These are phyloP conservation scores for Kazachstania africana DNA, from an alignment of 805 yeast genomes.

Conservation along the genomic window DNA sequence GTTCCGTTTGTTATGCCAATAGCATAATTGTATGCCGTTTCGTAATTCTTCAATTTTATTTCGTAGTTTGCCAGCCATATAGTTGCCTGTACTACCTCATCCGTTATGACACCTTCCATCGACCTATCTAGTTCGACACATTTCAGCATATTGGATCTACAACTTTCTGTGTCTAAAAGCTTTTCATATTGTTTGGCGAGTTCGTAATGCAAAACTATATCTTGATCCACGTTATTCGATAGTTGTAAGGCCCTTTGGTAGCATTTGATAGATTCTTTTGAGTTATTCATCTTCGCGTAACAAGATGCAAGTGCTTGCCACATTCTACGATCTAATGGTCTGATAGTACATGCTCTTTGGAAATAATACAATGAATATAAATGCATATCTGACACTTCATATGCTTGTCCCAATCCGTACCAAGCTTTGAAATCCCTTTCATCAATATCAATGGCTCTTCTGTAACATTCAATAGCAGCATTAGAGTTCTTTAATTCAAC, in stretches of 20 bases:
- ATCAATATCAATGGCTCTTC: slow-evolving; percentile 86
- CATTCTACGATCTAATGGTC: slow-evolving; percentile 84
- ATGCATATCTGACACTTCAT: slow-evolving; percentile 93
- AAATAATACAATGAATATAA: slow-evolving; percentile 84
- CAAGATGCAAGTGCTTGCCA: slow-evolving; percentile 94
- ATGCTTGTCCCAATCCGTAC: slow-evolving; percentile 98
- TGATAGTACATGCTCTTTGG: slow-evolving; percentile 79
- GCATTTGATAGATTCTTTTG: slow-evolving; percentile 64
- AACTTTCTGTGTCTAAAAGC: slow-evolving; percentile 38
- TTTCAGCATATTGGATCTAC: slow-evolving; percentile 48
- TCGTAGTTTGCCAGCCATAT: slow-evolving; percentile 78
- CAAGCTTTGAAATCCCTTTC: slow-evolving; percentile 89
- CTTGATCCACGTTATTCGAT: slow-evolving; percentile 41
- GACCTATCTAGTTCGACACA: slow-evolving; percentile 48
- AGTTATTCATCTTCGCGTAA: slow-evolving; percentile 64
- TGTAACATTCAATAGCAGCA: slow-evolving; percentile 91
- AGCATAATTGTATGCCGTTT: slow-evolving; percentile 62
- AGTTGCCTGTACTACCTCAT: slow-evolving; percentile 68
- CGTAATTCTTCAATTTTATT: slow-evolving; percentile 42
- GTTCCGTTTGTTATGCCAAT: slow-evolving; percentile 58
- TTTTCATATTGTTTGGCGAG: slow-evolving; percentile 59
- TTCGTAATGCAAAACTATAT: slow-evolving; percentile 41
- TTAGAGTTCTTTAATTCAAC: slow-evolving; percentile 92
- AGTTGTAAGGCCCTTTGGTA: slow-evolving; percentile 64
- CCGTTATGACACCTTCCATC: slow-evolving; percentile 49